Evolutionary conservation across 805 yeast species (phyloP), one percentile per base, ranked within the genome.

Genomic region (Priceomyces castillae): DNA sequence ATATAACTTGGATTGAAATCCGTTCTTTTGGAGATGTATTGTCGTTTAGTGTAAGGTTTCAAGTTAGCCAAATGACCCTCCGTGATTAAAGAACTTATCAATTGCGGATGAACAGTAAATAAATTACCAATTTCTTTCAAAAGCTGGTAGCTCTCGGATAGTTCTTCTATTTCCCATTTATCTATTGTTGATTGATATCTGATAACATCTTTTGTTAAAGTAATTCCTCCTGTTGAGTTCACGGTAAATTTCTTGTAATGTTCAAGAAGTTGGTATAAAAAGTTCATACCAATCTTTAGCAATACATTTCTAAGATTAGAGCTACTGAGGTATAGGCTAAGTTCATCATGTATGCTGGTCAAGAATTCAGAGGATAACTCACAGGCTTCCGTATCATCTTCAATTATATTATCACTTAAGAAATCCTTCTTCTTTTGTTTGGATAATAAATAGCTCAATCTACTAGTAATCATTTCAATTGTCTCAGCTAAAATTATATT

Each of bases 71-170:
- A 69, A 52, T 82, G 88, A 1, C 96, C 94, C 56, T 89, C 96
- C 33, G 82, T 81, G 2, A 89, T 81, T 56, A 90, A 72, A 1
- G 95, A 86, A 49, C 81, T 81, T 42, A 90, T 67, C 52, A 87
- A 74, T 44, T 86, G 86, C 1, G 92, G 85, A 57, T 86, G 94
- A 14, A 88, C 95, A 0, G 95, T 84, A 61, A 83, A 90, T 46
- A 90, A 67, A 54, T 87, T 88, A 25, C 92, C 89, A 47, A 90
- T 77, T 52, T 90, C 96, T 58, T 89, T 78, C 48, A 90, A 66
- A 10, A 88, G 74, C 40, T 80, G 80, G 65, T 86, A 84, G 44
- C 76, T 75, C 26, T 81, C 86, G 3, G 81, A 67, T 22, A 87
- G 64, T 34, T 77, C 81, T 2, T 75, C 73, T 12, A 85, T 71